These are phyloP conservation scores for Leccinum barrowsii DNA, from an alignment of 768 basidiomycete genomes.

Conservation along the genomic window DNA sequence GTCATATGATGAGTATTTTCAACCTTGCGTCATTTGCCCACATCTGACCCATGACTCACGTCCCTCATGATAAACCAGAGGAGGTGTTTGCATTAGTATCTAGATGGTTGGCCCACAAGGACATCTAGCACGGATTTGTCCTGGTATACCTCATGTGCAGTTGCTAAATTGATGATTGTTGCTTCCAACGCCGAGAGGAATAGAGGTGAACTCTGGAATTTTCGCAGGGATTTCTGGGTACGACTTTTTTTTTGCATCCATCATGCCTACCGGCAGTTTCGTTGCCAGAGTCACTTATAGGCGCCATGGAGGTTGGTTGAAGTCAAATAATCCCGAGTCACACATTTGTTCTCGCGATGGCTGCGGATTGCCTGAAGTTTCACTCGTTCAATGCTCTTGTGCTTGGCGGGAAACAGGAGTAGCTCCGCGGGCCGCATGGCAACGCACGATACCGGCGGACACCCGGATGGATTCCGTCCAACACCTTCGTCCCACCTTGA, in stretches of 20 bases:
- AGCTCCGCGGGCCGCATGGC: background rate
- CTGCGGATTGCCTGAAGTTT: background rate
- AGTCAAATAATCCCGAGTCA: background rate
- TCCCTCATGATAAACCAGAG: conserved; percentile 66
- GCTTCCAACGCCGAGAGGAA: background rate
- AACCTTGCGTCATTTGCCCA: conserved; percentile 3
- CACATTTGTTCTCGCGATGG: background rate
- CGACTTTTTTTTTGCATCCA: background rate
- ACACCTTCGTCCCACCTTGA: background rate
- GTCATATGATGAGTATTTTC: conserved; percentile 61
- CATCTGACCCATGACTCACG: conserved; percentile 36
- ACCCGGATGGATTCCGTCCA: background rate
- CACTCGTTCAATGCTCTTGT: background rate
- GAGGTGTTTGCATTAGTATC: conserved; percentile 62
- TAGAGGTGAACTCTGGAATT: too few relatives aligned
- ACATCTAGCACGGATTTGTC: conserved; percentile 29
- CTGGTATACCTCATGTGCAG: background rate
- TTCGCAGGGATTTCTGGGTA: background rate
- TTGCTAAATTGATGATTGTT: background rate
- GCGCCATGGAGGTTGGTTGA: too few relatives aligned
- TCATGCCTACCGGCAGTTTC: background rate
- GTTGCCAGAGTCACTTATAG: background rate
- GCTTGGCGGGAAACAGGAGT: background rate
- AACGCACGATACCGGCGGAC: background rate
- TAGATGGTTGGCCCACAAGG: conserved; percentile 51